phyloP scores from a whole-genome alignment of 768 basidiomycete genomes.

The Xerocomellus chrysenteron region DNA sequence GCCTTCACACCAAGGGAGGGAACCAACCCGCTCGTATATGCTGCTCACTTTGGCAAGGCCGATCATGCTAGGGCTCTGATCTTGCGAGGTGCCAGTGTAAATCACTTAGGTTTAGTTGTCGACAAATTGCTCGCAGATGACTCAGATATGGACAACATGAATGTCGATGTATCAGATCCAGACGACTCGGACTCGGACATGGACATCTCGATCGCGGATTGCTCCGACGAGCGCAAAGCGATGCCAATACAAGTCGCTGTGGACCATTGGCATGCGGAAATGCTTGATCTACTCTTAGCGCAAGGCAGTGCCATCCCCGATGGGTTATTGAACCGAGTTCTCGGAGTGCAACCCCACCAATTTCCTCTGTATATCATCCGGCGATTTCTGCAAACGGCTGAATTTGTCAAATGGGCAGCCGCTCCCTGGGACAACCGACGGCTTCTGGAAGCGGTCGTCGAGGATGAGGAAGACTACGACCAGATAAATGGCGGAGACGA shows the following conservation, averaged over 20 bases:
- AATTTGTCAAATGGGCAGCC: not conserved
- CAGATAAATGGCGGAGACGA: not conserved
- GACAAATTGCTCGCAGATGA: not conserved
- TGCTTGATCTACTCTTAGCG: constrained; percentile 3
- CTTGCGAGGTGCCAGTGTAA: not conserved
- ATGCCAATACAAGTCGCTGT: not conserved
- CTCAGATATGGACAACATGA: not conserved
- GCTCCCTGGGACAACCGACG: not conserved
- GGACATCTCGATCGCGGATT: not conserved
- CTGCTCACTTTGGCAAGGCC: not conserved
- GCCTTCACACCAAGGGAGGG: not conserved
- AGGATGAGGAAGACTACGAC: not conserved
- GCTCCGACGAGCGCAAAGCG: not conserved
- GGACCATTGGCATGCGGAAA: not conserved
- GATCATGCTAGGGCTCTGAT: not conserved
- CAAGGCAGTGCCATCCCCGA: not conserved
- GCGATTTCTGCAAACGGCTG: not conserved
- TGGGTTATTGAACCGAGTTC: not conserved
- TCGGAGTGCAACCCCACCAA: not conserved
- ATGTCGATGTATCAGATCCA: not conserved
- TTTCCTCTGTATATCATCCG: constrained; percentile 6
- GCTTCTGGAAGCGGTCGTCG: constrained; percentile 1
- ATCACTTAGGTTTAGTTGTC: not conserved
- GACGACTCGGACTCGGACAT: not conserved
- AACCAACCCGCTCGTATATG: constrained; percentile 14